Conservation (phyloP, 345 rosid species). For the Raphanus raphanistrum region DNA sequence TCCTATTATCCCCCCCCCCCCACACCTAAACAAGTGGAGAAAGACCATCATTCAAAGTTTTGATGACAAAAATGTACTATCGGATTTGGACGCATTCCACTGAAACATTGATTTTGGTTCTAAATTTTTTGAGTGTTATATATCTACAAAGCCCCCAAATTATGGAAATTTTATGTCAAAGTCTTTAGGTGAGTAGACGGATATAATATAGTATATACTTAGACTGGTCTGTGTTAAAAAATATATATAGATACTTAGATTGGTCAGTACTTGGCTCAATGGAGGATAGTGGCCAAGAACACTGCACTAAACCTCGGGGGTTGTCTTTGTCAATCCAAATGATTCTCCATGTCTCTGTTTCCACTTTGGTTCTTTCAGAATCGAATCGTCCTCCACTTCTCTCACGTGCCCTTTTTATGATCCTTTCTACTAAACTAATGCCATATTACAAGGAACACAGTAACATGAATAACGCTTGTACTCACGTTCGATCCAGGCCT, state of each 20-base stretch:
- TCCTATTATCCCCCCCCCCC: not conserved
- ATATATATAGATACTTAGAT: not conserved
- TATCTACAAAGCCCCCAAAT: no score
- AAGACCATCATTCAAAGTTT: not conserved
- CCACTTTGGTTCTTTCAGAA: conserved; percentile 14
- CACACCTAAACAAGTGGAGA: not conserved
- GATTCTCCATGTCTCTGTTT: conserved; percentile 27
- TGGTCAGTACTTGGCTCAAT: conserved; percentile 37
- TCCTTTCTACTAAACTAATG: not conserved
- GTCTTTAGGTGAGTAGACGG: not conserved
- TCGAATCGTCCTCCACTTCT: conserved; percentile 11
- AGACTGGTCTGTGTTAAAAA: not conserved
- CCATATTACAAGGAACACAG: not conserved
- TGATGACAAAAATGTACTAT: not conserved
- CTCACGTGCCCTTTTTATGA: not conserved
- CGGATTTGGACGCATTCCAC: not conserved
- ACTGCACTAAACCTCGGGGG: conserved; percentile 39
- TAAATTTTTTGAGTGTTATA: no score
- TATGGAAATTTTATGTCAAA: no score
- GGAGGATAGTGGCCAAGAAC: conserved; percentile 27
- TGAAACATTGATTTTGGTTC: no score
- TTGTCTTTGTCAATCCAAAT: conserved; percentile 42
- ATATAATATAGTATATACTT: not conserved
- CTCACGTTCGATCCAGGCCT: not conserved
- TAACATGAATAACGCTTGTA: not conserved